Conservation (phyloP, 1,139 yeast species). For the Geotrichum siamense region DNA sequence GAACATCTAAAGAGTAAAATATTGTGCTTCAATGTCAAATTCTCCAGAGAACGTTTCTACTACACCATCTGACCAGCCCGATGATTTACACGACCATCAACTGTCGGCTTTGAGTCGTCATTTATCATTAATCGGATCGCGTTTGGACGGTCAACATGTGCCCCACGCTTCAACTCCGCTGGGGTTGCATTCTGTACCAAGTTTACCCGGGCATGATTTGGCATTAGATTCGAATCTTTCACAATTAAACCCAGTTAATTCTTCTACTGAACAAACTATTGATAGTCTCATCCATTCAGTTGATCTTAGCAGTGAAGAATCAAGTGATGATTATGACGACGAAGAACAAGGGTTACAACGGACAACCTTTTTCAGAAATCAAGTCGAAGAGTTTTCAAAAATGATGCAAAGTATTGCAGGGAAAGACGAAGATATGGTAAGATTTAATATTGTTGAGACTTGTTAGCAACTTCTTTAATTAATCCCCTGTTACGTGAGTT, state of each 20-base stretch:
- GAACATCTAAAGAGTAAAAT: no score
- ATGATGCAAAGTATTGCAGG: background rate
- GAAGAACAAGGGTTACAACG: background rate
- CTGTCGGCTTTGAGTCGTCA: slow-evolving; percentile 6
- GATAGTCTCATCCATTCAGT: background rate
- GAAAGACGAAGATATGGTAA: background rate
- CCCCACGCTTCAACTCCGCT: background rate
- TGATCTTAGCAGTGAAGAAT: slow-evolving; percentile 3
- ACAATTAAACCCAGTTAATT: background rate
- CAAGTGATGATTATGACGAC: background rate
- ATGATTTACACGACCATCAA: background rate
- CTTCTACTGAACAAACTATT: background rate
- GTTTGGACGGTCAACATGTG: background rate
- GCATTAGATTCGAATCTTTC: slow-evolving; percentile 1
- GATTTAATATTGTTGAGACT: background rate
- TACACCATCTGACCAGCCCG: background rate
- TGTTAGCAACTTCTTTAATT: no score
- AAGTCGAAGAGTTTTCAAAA: background rate
- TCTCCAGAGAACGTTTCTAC: background rate
- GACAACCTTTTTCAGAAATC: background rate
- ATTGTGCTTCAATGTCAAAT: background rate
- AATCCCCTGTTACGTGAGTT: no score
- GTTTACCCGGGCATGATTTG: background rate
- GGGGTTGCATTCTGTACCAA: background rate
- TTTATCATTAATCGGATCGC: background rate